Evolutionary conservation across 345 rosid species (phyloP).

Genomic region (Pistacia integerrima): DNA sequence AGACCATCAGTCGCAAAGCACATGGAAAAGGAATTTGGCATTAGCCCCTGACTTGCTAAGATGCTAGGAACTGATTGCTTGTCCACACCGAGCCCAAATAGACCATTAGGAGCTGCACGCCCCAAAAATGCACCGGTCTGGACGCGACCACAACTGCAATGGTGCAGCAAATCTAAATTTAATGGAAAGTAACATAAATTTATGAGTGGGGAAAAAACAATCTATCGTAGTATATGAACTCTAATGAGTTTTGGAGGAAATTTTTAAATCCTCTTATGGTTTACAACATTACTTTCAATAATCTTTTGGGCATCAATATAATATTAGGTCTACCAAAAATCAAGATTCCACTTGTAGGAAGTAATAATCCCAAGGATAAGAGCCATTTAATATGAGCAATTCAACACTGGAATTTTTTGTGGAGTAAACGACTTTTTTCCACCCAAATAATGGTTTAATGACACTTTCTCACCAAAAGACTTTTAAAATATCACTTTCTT

Average conservation of each 20-base stretch:
- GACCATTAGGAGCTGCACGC: conserved; percentile 95
- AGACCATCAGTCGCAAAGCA: conserved; percentile 73
- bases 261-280: too few species aligned
- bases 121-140: conserved; percentile 85
- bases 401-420: neutral
- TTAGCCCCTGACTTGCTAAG: conserved; percentile 65
- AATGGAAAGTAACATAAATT: conserved; percentile 5
- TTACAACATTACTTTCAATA: too few species aligned
- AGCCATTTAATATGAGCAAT: neutral
- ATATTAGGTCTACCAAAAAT: too few species aligned
- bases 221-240: too few species aligned
- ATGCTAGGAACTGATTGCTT: conserved; percentile 84
- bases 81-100: conserved; percentile 90
- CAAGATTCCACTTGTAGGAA: neutral
- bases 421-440: too few species aligned
- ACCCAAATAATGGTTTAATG: too few species aligned
- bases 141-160: conserved; percentile 78
- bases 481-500: too few species aligned
- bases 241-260: too few species aligned
- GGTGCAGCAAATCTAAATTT: conserved; percentile 18
- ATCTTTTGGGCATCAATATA: too few species aligned
- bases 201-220: neutral
- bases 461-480: too few species aligned
- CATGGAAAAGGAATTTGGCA: conserved; percentile 91
- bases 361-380: neutral